Evolutionary conservation across 179 eudicot genomes (phyloP).

Genomic region (Vitellaria paradoxa): DNA sequence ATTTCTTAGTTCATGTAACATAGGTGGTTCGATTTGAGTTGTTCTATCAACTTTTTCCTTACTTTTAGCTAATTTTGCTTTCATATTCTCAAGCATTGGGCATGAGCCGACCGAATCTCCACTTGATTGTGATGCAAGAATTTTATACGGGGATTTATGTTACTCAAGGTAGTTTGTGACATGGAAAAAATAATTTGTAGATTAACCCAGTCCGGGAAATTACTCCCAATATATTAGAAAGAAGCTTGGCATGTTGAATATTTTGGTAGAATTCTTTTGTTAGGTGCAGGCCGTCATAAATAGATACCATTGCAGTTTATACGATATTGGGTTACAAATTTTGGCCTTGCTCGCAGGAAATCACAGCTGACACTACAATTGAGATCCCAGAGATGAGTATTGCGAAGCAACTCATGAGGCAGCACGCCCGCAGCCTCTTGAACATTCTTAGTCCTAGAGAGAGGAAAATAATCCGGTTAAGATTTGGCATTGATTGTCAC

Average conservation of each 20-base stretch:
- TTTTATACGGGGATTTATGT: too few species aligned
- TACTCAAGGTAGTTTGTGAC: too few species aligned
- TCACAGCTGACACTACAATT: constrained; percentile 63
- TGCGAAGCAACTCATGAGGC: constrained; percentile 70
- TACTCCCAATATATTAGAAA: not conserved
- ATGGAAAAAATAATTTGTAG: too few species aligned
- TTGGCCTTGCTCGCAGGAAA: constrained; percentile 44
- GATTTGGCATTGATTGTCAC: constrained; percentile 64
- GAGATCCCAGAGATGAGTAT: constrained; percentile 57
- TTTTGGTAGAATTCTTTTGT: not conserved
- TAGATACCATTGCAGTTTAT: not conserved
- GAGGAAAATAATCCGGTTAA: constrained; percentile 52
- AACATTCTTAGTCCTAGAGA: constrained; percentile 60
- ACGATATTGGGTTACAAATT: not conserved
- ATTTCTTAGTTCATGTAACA: too few species aligned
- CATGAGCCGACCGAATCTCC: too few species aligned
- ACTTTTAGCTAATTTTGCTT: too few species aligned
- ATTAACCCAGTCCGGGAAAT: too few species aligned
- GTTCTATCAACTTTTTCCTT: too few species aligned
- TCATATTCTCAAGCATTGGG: too few species aligned
- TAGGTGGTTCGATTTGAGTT: too few species aligned
- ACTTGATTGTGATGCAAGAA: too few species aligned
- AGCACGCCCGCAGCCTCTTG: constrained; percentile 59
- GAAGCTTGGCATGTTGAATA: not conserved
- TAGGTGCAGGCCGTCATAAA: not conserved